Evolutionary conservation across 2,329 filamentous ascomycete genomes (phyloP).

Genomic region (Trichoderma arundinaceum): DNA sequence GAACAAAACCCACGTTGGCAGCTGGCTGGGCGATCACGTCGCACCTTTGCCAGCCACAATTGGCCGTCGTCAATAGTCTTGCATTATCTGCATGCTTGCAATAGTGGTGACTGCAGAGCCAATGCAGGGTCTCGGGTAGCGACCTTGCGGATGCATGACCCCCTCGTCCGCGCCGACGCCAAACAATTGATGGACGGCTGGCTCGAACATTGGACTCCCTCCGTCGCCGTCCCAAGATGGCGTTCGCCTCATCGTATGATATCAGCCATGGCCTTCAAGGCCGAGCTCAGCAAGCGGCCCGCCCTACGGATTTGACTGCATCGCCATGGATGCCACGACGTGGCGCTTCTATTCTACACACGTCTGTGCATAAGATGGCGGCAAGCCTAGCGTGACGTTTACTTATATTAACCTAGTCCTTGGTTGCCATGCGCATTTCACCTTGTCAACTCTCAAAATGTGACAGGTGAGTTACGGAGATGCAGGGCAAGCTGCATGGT

Average conservation of each 20-base stretch:
- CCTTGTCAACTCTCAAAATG: constrained; percentile 9
- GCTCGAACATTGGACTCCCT: neutral
- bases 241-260: neutral
- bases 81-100: no score
- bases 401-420: constrained; percentile 4
- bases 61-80: constrained; percentile 8
- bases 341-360: neutral
- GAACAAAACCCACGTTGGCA: neutral
- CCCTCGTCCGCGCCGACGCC: constrained; percentile 8
- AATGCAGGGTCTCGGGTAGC: constrained; percentile 19
- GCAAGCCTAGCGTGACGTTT: constrained; percentile 3
- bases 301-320: neutral
- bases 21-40: neutral
- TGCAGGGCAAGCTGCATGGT: constrained; percentile 12
- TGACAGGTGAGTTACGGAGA: constrained; percentile 15
- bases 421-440: neutral
- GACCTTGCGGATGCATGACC: constrained; percentile 4
- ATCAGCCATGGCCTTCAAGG: neutral
- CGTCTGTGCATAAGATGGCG: constrained; percentile 18
- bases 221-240: neutral
- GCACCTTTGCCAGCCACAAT: constrained; percentile 29
- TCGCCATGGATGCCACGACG: neutral
- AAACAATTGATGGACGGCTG: neutral
- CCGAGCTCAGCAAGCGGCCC: constrained; percentile 12
- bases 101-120: neutral